Evolutionary conservation across 345 rosid species (phyloP), one percentile per base, ranked within the genome.

Genomic region (Citropsis articulata): DNA sequence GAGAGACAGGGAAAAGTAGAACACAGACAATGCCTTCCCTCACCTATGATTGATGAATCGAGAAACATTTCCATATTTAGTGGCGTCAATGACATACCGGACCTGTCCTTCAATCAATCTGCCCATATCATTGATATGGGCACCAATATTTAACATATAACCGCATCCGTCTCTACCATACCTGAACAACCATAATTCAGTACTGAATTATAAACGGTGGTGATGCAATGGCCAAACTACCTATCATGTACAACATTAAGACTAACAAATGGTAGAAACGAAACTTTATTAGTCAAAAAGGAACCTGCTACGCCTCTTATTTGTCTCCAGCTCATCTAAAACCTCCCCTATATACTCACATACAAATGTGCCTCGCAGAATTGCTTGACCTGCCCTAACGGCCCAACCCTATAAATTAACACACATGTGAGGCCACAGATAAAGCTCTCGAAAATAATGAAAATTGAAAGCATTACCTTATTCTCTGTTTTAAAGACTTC

Each of bases 41-140:
- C 80, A 94, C 99, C 99, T 94, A 88, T 97, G 99, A 82, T 97
- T 97, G 80, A 97, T 92, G 87, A 93, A 97, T 67, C 98, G 85
- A 67, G 99, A 90, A 69, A 94, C 86, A 78, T 94, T 97, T 63
- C 98, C 98, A 76, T 89, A 82, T 53, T 84, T 87, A 5, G 97
- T 89, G 57, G 98, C 89, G 87, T 97, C 99, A 73, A 97, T 92
- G 72, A 86, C 85, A 84, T 81, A 93, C 31, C 75, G 83, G 12
- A 28, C 78, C 70, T 93, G 88, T 79, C 86, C 97, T 84, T 91
- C 97, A 4, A 88, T 87, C 78, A 97, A 77, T 91, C 98, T 87
- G 85, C 97, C 87, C 90, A 91, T 88, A 79, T 94, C 98, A 74
- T 90, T 93, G 50, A 90, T 85, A 76, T 85, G 93, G 76, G 89